Percentiles rank a stretch among this genome's conserved stretches.
phyloP scores from a whole-genome alignment of 176 grass and related monocot species.

The Oryza meyeriana region DNA sequence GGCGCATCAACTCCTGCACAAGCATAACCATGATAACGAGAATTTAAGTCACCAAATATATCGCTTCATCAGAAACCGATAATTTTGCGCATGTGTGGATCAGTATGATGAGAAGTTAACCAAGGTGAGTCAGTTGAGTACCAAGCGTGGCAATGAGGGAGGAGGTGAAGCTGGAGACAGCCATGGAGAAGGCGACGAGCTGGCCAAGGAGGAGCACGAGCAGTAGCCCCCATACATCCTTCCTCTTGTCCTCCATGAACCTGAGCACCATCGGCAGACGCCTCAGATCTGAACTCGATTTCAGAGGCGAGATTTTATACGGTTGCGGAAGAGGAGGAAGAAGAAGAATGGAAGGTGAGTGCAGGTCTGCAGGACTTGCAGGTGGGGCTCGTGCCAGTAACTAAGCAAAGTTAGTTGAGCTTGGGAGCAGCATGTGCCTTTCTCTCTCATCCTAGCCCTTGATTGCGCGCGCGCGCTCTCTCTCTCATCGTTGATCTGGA shows the following conservation, averaged over 20 bases:
- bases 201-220: slow-evolving; percentile 68
- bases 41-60: neutral
- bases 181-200: slow-evolving; percentile 70
- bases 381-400: slow-evolving; percentile 31
- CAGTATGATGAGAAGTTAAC: neutral
- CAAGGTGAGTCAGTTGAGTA: neutral
- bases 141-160: slow-evolving; percentile 69
- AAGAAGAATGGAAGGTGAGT: slow-evolving; percentile 17
- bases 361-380: slow-evolving; percentile 3
- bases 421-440: neutral
- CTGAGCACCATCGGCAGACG: neutral
- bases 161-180: slow-evolving; percentile 60
- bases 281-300: slow-evolving; percentile 1
- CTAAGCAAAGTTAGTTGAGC: neutral
- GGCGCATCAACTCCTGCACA: slow-evolving; percentile 64
- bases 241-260: slow-evolving; percentile 39
- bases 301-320: slow-evolving; percentile 22
- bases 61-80: neutral
- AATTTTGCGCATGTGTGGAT: neutral
- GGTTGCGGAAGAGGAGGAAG: neutral
- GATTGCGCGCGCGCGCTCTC: too few relatives aligned
- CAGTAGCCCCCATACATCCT: slow-evolving; percentile 45
- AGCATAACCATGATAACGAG: neutral
- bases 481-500: neutral
- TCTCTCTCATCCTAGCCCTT: neutral